phyloP scores from a whole-genome alignment of 1,284 basidiomycete species.

The Porogramme epimiltina region DNA sequence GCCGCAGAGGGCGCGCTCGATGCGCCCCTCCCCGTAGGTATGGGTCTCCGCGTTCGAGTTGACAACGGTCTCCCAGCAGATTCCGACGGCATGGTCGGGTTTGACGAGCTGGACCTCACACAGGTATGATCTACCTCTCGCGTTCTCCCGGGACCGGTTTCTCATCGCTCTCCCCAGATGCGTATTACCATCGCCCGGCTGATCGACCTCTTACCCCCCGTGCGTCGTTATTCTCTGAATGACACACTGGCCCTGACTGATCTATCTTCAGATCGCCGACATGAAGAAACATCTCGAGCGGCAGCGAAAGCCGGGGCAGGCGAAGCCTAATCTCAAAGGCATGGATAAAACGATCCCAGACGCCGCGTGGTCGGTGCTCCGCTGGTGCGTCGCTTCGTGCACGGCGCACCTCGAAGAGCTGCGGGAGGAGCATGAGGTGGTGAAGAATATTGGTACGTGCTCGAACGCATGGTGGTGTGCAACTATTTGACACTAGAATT shows the following conservation, averaged over 20 bases:
- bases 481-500: neutral
- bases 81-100: constrained; percentile 46
- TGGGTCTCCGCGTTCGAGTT: constrained; percentile 52
- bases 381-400: constrained; percentile 69
- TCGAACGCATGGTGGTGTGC: neutral
- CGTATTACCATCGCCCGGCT: constrained; percentile 42
- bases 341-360: constrained; percentile 47
- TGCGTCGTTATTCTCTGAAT: constrained; percentile 25
- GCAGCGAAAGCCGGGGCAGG: constrained; percentile 46
- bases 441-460: constrained; percentile 51
- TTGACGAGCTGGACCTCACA: constrained; percentile 42
- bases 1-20: constrained; percentile 51
- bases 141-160: neutral
- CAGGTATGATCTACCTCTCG: constrained; percentile 32
- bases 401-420: constrained; percentile 67
- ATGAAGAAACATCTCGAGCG: constrained; percentile 58
- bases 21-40: constrained; percentile 58
- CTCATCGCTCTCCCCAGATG: constrained; percentile 37
- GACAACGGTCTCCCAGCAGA: neutral
- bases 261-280: constrained; percentile 41
- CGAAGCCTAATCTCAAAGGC: constrained; percentile 51
- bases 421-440: constrained; percentile 45
- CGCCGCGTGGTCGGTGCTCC: constrained; percentile 61
- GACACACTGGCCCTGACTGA: neutral
- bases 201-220: constrained; percentile 51